Conservation (phyloP, 208 protist genomes). For the Spongospora subterranea region DNA sequence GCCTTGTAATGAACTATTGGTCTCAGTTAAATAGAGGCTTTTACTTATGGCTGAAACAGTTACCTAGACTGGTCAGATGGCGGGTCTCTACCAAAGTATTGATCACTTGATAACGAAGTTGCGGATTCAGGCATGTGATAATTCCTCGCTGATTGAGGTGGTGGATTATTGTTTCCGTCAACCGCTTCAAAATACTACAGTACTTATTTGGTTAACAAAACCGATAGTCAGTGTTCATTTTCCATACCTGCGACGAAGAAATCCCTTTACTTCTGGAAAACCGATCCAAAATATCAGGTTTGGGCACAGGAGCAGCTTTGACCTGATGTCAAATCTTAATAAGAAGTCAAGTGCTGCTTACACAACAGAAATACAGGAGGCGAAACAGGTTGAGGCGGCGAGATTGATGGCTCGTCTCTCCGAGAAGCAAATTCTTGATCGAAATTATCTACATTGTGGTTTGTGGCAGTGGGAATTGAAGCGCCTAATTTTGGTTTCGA, state of each 20-base stretch:
- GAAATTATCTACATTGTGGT: background rate
- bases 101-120: background rate
- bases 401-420: background rate
- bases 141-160: background rate
- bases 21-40: background rate
- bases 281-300: background rate
- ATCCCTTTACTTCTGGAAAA: constrained; percentile 3
- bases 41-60: background rate
- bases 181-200: constrained; percentile 30
- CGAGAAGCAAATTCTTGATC: constrained; percentile 41
- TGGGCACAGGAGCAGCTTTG: background rate
- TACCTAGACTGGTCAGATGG: background rate
- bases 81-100: background rate
- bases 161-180: background rate
- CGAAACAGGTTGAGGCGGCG: too few species aligned
- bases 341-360: too few species aligned
- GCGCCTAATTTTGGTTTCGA: too few species aligned
- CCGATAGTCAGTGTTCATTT: background rate
- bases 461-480: background rate
- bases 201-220: background rate
- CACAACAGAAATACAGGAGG: too few species aligned
- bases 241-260: background rate
- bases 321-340: too few species aligned
- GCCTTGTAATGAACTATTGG: background rate
- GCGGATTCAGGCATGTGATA: background rate